phyloP scores from a whole-genome alignment of 352 stramenopile genomes.

The Thalassiosira oceanica region DNA sequence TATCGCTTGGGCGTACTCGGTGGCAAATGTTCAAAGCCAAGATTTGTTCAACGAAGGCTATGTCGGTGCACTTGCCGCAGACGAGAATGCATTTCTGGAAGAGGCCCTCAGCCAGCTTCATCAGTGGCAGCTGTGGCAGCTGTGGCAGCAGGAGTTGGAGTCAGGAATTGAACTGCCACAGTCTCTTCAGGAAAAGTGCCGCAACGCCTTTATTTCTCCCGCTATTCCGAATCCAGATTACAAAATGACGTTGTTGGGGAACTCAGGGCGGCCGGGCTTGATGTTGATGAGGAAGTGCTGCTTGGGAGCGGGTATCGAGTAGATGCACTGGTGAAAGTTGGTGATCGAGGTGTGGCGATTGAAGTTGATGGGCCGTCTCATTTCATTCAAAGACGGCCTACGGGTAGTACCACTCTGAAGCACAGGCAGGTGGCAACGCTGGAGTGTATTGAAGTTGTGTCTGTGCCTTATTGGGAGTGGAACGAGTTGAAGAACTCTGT shows the following conservation, averaged over 20 bases:
- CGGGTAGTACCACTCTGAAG: slow-evolving; percentile 6
- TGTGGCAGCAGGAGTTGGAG: slow-evolving; percentile 25
- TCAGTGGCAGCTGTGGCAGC: slow-evolving; percentile 46
- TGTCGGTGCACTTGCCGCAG: slow-evolving; percentile 12
- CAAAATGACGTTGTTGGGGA: slow-evolving; percentile 4
- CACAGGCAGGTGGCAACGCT: slow-evolving; percentile 1
- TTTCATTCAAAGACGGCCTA: not conserved
- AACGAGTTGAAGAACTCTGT: slow-evolving; percentile 3
- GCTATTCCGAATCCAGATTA: not conserved
- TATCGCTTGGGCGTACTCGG: slow-evolving; percentile 20
- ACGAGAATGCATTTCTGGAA: slow-evolving; percentile 11
- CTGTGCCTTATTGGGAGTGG: slow-evolving; percentile 22
- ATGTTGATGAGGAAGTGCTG: slow-evolving; percentile 4
- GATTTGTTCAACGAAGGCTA: slow-evolving; percentile 12
- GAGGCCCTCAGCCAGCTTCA: slow-evolving; percentile 32
- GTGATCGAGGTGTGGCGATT: not conserved
- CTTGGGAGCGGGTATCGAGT: slow-evolving; percentile 9
- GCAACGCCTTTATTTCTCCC: slow-evolving; percentile 8
- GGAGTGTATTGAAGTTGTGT: slow-evolving; percentile 4
- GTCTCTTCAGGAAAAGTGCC: slow-evolving; percentile 16
- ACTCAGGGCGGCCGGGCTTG: slow-evolving; percentile 6
- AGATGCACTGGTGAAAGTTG: slow-evolving; percentile 13
- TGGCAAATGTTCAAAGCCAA: slow-evolving; percentile 7
- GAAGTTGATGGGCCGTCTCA: slow-evolving; percentile 12
- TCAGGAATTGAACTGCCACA: slow-evolving; percentile 2